Percentiles rank a stretch among this genome's conserved stretches.
Evolutionary conservation across 2,329 filamentous ascomycete species (phyloP).

Genomic region (Beauveria sp.): DNA sequence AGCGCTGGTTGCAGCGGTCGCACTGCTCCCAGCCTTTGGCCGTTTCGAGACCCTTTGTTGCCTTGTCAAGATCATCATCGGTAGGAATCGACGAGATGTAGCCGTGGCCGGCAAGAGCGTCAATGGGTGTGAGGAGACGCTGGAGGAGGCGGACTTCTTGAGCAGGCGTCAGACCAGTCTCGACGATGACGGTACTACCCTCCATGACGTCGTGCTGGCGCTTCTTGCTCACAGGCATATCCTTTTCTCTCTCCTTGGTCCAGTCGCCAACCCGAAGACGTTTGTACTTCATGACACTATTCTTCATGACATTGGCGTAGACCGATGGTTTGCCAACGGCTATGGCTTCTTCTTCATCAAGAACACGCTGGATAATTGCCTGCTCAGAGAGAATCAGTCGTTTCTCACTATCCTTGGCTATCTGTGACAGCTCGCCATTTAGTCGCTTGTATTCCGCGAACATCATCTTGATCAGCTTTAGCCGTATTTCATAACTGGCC

Average conservation of each 20-base stretch:
- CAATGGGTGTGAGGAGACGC: conserved; percentile 56
- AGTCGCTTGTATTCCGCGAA: conserved; percentile 60
- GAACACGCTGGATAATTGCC: conserved; percentile 57
- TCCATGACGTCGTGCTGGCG: conserved; percentile 24
- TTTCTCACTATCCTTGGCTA: conserved; percentile 36
- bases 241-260: conserved; percentile 50
- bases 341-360: conserved; percentile 72
- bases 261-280: conserved; percentile 68
- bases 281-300: conserved; percentile 66
- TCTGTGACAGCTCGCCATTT: conserved; percentile 54
- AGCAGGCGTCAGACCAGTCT: conserved; percentile 58
- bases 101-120: conserved; percentile 57
- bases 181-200: conserved; percentile 43
- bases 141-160: conserved; percentile 63
- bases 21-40: conserved; percentile 79
- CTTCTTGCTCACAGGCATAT: conserved; percentile 29
- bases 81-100: conserved; percentile 67
- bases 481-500: conserved; percentile 47
- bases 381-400: conserved; percentile 53
- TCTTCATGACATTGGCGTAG: conserved; percentile 79
- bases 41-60: conserved; percentile 55
- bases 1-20: conserved; percentile 77
- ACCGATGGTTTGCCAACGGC: conserved; percentile 61
- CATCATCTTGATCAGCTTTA: conserved; percentile 48
- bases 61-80: conserved; percentile 56